These are phyloP conservation scores for Tolypocladium endophyticum DNA, from an alignment of 2,329 filamentous ascomycete genomes.

Conservation along the genomic window DNA sequence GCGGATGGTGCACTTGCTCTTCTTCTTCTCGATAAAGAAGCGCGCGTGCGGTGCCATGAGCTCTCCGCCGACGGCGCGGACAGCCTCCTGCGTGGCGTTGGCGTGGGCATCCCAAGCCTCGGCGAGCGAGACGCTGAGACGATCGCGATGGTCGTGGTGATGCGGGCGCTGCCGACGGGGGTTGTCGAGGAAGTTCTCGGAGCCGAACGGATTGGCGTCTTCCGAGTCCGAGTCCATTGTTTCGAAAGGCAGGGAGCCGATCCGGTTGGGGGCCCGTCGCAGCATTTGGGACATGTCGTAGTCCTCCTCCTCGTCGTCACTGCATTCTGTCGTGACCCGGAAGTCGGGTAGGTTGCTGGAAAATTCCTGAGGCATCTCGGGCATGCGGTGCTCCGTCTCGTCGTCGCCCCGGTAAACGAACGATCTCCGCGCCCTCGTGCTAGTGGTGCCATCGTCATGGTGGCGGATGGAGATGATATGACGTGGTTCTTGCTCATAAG, in stretches of 20 bases:
- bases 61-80: conserved; percentile 45
- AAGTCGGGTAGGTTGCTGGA: conserved; percentile 36
- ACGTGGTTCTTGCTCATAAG: conserved; percentile 10
- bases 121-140: conserved; percentile 13
- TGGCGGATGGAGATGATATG: conserved; percentile 41
- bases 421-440: conserved; percentile 33
- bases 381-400: conserved; percentile 34
- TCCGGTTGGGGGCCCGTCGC: conserved; percentile 38
- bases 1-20: conserved; percentile 75
- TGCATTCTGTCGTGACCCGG: conserved; percentile 47
- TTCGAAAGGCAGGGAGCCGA: conserved; percentile 45
- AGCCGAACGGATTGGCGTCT: conserved; percentile 16
- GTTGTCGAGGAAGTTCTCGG: conserved; percentile 15
- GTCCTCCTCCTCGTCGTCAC: conserved; percentile 44
- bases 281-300: conserved; percentile 12
- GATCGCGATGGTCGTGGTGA: conserved; percentile 9
- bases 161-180: conserved; percentile 5
- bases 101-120: conserved; percentile 36
- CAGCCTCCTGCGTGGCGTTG: conserved; percentile 44
- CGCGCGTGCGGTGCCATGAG: conserved; percentile 64
- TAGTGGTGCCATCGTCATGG: conserved; percentile 39
- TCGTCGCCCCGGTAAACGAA: conserved; percentile 29
- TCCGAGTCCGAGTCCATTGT: conserved; percentile 28
- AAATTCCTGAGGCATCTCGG: conserved; percentile 49
- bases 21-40: conserved; percentile 75